Evolutionary conservation across 495 filamentous ascomycete genomes (phyloP).

Genomic region (Aspergillus homomorphus): DNA sequence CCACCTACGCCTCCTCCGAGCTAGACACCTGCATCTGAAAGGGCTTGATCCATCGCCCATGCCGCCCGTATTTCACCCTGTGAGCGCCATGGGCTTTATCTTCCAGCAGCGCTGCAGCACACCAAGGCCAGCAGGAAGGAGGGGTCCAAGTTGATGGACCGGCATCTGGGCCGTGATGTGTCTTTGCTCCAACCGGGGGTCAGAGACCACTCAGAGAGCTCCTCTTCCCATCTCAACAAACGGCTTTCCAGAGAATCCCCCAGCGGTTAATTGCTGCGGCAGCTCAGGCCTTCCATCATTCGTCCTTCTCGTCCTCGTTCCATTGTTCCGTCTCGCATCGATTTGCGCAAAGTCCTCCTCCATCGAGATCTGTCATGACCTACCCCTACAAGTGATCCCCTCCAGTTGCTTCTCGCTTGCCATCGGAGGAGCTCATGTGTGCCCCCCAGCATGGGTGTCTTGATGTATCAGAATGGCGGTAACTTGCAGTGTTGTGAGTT

Average conservation of each 20-base stretch:
- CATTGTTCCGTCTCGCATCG: conserved; percentile 7
- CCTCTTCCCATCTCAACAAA: conserved; percentile 6
- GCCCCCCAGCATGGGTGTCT: background rate
- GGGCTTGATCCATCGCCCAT: conserved; percentile 2
- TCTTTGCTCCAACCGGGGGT: conserved; percentile 4
- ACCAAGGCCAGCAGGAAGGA: background rate
- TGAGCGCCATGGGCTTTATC: background rate
- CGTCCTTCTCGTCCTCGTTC: background rate
- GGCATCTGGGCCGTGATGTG: conserved; percentile 9
- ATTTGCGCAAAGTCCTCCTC: conserved; percentile 7
- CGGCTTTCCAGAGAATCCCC: conserved; percentile 5
- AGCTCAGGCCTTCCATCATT: conserved; percentile 9
- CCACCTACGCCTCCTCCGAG: conserved; percentile 18
- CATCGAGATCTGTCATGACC: conserved; percentile 19
- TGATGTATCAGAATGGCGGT: background rate
- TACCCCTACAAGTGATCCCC: conserved; percentile 12
- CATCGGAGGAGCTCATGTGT: background rate
- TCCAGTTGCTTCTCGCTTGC: conserved; percentile 5
- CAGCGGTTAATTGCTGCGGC: conserved; percentile 5
- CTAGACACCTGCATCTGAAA: conserved; percentile 8
- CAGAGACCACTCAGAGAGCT: conserved; percentile 3
- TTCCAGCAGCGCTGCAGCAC: background rate
- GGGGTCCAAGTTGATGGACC: background rate
- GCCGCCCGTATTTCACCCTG: background rate
- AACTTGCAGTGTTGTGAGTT: background rate